Evolutionary conservation across 108 stramenopile genomes (phyloP).

Genomic region (Chaetoceros tenuissimus): DNA sequence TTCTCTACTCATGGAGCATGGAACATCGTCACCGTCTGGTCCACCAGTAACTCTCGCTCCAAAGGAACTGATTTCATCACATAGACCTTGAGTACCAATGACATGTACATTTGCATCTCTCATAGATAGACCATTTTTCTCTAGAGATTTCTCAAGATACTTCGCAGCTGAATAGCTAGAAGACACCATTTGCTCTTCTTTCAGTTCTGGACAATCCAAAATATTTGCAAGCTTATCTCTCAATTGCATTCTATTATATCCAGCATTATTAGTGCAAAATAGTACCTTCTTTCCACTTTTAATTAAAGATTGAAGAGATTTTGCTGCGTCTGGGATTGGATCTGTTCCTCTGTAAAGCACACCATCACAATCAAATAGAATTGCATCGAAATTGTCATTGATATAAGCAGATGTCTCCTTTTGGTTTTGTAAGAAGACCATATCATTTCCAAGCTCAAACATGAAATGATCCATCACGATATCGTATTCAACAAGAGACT

Average conservation of each 20-base stretch:
- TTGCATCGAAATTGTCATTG: slow-evolving; percentile 36
- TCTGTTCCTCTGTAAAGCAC: slow-evolving; percentile 69
- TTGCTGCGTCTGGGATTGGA: slow-evolving; percentile 46
- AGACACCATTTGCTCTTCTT: slow-evolving; percentile 64
- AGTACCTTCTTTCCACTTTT: slow-evolving; percentile 45
- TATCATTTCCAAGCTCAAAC: slow-evolving; percentile 2
- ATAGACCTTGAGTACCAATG: slow-evolving; percentile 68
- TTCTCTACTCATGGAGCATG: slow-evolving; percentile 51
- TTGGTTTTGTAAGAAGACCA: slow-evolving; percentile 3
- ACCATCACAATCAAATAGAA: slow-evolving; percentile 85
- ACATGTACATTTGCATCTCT: slow-evolving; percentile 34
- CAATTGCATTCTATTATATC: slow-evolving; percentile 48
- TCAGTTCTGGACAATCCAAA: slow-evolving; percentile 20
- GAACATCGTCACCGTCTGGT: slow-evolving; percentile 8
- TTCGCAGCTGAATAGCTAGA: slow-evolving; percentile 55
- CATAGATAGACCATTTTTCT: slow-evolving; percentile 1
- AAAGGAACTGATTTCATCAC: slow-evolving; percentile 45
- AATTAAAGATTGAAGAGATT: slow-evolving; percentile 33
- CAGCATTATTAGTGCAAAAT: slow-evolving; percentile 83
- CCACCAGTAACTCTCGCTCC: slow-evolving; percentile 46
- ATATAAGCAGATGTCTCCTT: slow-evolving; percentile 22
- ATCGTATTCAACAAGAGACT: slow-evolving; percentile 15
- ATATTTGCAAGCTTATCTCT: slow-evolving; percentile 47
- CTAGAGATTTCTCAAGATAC: slow-evolving; percentile 26
- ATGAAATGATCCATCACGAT: slow-evolving; percentile 5